These are phyloP conservation scores for Penicillium dipodomyicola DNA, from an alignment of 495 filamentous ascomycete species.

Conservation along the genomic window DNA sequence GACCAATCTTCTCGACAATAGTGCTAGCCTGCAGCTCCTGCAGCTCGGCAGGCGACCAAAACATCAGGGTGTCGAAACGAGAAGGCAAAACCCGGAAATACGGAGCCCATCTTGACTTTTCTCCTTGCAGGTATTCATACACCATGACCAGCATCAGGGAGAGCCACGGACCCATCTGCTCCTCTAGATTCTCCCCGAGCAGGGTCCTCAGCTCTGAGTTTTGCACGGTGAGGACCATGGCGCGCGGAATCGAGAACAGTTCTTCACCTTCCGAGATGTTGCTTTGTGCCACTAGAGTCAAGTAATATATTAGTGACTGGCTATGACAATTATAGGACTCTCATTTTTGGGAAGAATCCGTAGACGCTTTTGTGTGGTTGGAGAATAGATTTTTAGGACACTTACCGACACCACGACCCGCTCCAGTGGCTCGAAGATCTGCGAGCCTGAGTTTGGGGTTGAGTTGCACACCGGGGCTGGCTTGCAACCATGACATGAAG, in stretches of 20 bases:
- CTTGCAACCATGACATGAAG: conserved; percentile 56
- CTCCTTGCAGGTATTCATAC: conserved; percentile 65
- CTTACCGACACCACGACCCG: conserved; percentile 63
- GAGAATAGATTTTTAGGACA: conserved; percentile 19
- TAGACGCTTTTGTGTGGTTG: conserved; percentile 23
- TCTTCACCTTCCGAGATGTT: conserved; percentile 62
- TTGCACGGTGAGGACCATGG: conserved; percentile 51
- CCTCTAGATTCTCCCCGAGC: conserved; percentile 45
- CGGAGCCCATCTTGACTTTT: conserved; percentile 66
- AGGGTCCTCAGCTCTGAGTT: conserved; percentile 49
- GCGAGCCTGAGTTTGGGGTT: conserved; percentile 54
- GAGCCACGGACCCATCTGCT: conserved; percentile 52
- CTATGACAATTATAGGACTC: conserved; percentile 2
- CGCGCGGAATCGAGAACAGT: conserved; percentile 62
- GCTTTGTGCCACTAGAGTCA: conserved; percentile 49
- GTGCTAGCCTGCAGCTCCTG: conserved; percentile 72
- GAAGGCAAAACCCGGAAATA: conserved; percentile 80
- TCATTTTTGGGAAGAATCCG: conserved; percentile 12
- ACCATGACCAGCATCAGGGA: conserved; percentile 77
- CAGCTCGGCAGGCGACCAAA: conserved; percentile 75
- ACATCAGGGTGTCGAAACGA: conserved; percentile 87
- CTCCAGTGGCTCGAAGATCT: conserved; percentile 50
- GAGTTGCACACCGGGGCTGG: conserved; percentile 49
- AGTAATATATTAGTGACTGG: conserved; percentile 1
- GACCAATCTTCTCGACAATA: conserved; percentile 75